Base-by-base conservation (phyloP, 495 filamentous ascomycete species). In the Podospora pseudoanserina region DNA sequence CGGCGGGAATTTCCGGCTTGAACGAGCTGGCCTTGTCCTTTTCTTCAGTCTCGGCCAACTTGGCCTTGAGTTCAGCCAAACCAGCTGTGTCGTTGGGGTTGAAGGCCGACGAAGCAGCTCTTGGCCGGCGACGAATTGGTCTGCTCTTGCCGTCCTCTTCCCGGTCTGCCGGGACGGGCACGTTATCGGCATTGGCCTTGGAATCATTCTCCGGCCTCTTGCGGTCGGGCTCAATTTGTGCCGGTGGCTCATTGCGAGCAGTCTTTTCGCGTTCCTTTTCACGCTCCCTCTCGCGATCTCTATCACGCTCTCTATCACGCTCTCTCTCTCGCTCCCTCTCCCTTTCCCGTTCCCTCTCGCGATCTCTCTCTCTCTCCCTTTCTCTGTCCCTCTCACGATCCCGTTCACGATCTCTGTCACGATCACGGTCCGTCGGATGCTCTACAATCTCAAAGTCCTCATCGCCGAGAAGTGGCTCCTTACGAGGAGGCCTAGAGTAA, bases 1-100 rank as follows among this genome's bases (percentile, higher is more conserved):
- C 44, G 2, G 67, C 53, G 32, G 73, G 67, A 3, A 66, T 69
- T 15, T 76, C 71, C 26, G 65, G 71, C 13, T 65, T 62, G 0
- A 69, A 28, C 2, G 39, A 49, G 39, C 39, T 18, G 0, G 70
- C 23, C 56, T 72, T 78, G 19, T 75, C 73, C 60, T 77, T 75
- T 23, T 72, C 70, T 16, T 84, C 79, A 18, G 70, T 71, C 18
- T 76, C 73, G 13, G 72, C 72, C 13, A 86, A 68, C 67, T 83
- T 79, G 4, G 82, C 83, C 67, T 85, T 84, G 16, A 87, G 69
- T 5, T 79, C 79, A 28, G 77, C 78, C 18, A 86, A 67, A 55
- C 76, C 77, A 62, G 76, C 79, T 15, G 83, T 77, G 71, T 87
- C 80, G 19, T 80, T 85, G 15, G 84, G 84, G 63, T 86, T 80